Conservation (phyloP, 768 basidiomycete genomes). For the Xerocomus potaroensis region DNA sequence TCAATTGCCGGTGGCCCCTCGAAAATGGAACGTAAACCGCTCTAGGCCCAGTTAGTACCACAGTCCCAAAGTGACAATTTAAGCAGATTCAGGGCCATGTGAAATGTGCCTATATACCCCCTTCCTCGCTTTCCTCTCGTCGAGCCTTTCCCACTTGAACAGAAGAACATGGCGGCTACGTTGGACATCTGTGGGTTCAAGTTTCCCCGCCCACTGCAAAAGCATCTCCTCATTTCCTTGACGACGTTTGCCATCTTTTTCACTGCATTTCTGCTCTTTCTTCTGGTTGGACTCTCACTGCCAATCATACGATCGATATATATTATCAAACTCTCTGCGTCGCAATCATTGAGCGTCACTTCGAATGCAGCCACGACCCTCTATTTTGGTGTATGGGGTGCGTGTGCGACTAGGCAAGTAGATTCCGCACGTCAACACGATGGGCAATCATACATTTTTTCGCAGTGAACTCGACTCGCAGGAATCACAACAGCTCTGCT, state of each 20-base stretch:
- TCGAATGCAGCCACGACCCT: conserved; percentile 57
- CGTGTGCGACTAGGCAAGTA: conserved; percentile 58
- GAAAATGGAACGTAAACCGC: background rate
- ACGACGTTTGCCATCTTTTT: conserved; percentile 49
- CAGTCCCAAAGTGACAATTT: background rate
- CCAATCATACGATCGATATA: conserved; percentile 72
- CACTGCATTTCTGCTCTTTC: conserved; percentile 63
- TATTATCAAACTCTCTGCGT: conserved; percentile 45
- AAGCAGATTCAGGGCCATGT: background rate
- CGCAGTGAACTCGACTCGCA: conserved; percentile 8
- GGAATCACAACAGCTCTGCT: conserved; percentile 41
- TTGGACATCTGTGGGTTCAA: conserved; percentile 16
- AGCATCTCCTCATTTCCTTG: conserved; percentile 45
- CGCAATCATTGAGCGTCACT: conserved; percentile 27
- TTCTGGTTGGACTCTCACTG: conserved; percentile 71
- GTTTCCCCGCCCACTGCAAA: conserved; percentile 36
- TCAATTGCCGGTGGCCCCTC: background rate
- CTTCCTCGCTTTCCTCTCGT: too few species aligned
- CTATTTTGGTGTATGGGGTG: conserved; percentile 80
- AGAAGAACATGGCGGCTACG: conserved; percentile 13
- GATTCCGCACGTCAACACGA: background rate
- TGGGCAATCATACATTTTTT: background rate
- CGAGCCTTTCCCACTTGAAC: too few species aligned
- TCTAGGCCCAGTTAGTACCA: background rate
- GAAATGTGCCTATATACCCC: conserved; percentile 1